These are phyloP conservation scores for Candida frijolesensis DNA, from an alignment of 1,139 yeast species.

Conservation along the genomic window DNA sequence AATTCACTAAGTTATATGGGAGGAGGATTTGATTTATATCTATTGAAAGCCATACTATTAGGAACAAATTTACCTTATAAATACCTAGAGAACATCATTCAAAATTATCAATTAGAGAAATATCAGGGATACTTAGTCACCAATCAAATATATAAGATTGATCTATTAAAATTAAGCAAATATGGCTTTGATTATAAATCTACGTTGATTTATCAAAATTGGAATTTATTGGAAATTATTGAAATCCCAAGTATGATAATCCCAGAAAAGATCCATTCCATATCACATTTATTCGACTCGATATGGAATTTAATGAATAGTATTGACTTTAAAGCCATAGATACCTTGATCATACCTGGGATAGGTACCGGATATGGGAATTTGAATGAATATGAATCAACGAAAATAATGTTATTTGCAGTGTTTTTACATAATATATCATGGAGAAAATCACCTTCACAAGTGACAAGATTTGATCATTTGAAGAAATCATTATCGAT, in stretches of 20 bases:
- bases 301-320: constrained; percentile 25
- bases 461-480: constrained; percentile 7
- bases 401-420: constrained; percentile 25
- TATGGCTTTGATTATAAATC: constrained; percentile 10
- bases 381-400: constrained; percentile 19
- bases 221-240: constrained; percentile 14
- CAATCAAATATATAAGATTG: constrained; percentile 18
- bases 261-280: constrained; percentile 17
- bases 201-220: constrained; percentile 13
- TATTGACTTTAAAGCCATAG: constrained; percentile 1
- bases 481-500: constrained; percentile 21
- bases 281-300: constrained; percentile 18
- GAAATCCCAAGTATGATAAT: constrained; percentile 20
- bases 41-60: constrained; percentile 20
- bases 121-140: constrained; percentile 24
- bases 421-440: constrained; percentile 19
- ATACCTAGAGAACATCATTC: constrained; percentile 19
- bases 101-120: constrained; percentile 16
- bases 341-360: constrained; percentile 28
- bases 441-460: not conserved
- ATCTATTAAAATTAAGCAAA: constrained; percentile 10
- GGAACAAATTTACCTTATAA: constrained; percentile 14
- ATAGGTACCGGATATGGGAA: constrained; percentile 32
- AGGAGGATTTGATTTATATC: constrained; percentile 29
- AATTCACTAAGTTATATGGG: constrained; percentile 31